phyloP scores from a whole-genome alignment of 345 rosid species.

The Mangifera indica region DNA sequence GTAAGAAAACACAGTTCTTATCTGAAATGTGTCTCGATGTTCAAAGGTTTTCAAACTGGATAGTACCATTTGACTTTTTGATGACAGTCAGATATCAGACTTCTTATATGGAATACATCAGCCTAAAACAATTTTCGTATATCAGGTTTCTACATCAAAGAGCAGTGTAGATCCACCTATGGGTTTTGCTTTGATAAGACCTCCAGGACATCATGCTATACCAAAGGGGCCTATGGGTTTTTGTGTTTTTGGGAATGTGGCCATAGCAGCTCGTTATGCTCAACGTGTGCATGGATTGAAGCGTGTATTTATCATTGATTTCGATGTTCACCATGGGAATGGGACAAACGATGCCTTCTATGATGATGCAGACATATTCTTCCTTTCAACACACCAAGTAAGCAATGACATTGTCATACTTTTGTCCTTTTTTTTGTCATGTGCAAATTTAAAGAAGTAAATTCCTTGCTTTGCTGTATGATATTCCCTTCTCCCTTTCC shows the following conservation, averaged over 20 bases:
- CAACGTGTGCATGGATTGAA: constrained; percentile 67
- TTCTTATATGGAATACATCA: not conserved
- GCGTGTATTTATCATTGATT: constrained; percentile 80
- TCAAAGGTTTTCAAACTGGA: not conserved
- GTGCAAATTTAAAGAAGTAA: constrained; percentile 2
- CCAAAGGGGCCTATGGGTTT: constrained; percentile 98
- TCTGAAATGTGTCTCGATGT: not conserved
- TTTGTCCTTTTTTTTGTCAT: not conserved
- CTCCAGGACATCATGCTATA: constrained; percentile 92
- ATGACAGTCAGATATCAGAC: not conserved
- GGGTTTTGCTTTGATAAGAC: constrained; percentile 91
- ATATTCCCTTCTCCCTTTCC: not conserved
- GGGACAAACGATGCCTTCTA: constrained; percentile 88
- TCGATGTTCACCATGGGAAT: constrained; percentile 97
- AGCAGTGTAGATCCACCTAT: constrained; percentile 53
- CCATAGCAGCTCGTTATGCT: constrained; percentile 92
- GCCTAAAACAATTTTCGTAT: not conserved
- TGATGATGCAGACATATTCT: constrained; percentile 85
- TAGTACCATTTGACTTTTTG: not conserved
- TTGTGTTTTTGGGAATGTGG: constrained; percentile 90
- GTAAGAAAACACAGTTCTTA: not conserved
- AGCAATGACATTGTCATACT: constrained; percentile 3
- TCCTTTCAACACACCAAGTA: constrained; percentile 94
- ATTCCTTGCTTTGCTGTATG: not conserved
- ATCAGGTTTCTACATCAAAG: constrained; percentile 71